Evolutionary conservation across 139 green algal genomes (phyloP).

Genomic region (Dunaliella primolecta): DNA sequence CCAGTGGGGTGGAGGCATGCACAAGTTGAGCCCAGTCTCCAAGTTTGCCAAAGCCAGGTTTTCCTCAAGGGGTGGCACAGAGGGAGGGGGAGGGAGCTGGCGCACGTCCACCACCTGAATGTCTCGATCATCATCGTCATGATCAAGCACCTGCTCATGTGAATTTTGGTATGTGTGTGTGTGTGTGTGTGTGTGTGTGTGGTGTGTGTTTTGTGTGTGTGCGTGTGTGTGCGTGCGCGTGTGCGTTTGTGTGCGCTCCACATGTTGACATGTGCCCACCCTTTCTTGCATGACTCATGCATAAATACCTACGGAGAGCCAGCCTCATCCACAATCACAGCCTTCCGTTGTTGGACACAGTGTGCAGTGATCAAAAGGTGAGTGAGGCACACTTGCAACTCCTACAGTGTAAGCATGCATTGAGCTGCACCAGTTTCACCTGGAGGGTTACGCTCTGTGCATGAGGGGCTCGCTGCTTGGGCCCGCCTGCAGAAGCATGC

Average conservation of each 20-base stretch:
- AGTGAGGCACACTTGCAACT: too few species aligned
- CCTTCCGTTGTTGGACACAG: too few species aligned
- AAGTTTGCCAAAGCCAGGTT: background rate
- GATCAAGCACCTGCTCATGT: background rate
- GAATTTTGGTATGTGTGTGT: background rate
- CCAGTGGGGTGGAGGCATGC: background rate
- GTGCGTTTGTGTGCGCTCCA: background rate
- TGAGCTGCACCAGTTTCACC: too few species aligned
- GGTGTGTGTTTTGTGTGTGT: background rate
- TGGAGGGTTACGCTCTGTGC: too few species aligned
- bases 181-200: background rate
- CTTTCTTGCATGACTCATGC: too few species aligned
- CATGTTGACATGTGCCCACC: too few species aligned
- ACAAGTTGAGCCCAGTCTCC: background rate
- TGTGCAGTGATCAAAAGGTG: too few species aligned
- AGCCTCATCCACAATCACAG: too few species aligned
- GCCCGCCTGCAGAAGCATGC: background rate
- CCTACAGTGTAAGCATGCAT: too few species aligned
- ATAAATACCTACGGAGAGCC: too few species aligned
- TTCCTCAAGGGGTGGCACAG: background rate
- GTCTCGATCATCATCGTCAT: background rate
- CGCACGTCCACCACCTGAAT: background rate
- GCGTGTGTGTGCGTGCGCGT: background rate
- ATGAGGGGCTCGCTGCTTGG: too few species aligned
- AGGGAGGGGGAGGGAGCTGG: background rate